Evolutionary conservation across 805 yeast genomes (phyloP), one percentile per base, ranked within the genome.

Genomic region (Allodekkera sacchari): DNA sequence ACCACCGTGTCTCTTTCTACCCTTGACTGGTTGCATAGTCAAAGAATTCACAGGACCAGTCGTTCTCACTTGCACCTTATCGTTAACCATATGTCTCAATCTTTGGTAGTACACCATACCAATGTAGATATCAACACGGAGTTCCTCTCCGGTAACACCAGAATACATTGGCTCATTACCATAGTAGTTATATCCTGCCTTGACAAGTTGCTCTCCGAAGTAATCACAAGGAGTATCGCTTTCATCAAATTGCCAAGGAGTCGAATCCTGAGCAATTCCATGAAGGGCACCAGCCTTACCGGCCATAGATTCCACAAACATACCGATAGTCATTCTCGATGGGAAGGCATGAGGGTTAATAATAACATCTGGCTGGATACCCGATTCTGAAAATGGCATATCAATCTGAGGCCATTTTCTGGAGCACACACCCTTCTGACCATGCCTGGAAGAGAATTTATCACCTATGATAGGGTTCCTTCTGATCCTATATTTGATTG

Each of bases 341-440:
- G 98, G 98, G 89, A 89, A 92, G 44, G 97, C 98, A 58, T 89
- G 98, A 4, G 98, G 98, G 57, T 92, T 92, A 53, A 92, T 92
- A 53, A 92, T 92, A 46, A 92, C 82, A 62, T 92, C 98, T 2
- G 98, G 98, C 57, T 83, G 95, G 39, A 92, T 89, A 50, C 98
- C 98, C 21, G 83, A 67, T 63, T 92, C 98, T 43, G 85, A 74
- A 66, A 92, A 92, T 33, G 98, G 98, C 95, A 92, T 77, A 58
- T 92, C 97, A 41, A 84, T 68, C 32, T 85, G 79, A 20, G 97
- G 98, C 95, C 96, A 92, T 61, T 88, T 89, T 59, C 96, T 81
- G 7, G 97, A 88, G 64, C 96, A 88, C 41, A 88, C 96, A 74
- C 97, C 97, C 60, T 88, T 88, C 63, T 88, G 97, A 38, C 97